Base-by-base conservation (phyloP, 2,329 filamentous ascomycete species). In the Monilinia polystroma region DNA sequence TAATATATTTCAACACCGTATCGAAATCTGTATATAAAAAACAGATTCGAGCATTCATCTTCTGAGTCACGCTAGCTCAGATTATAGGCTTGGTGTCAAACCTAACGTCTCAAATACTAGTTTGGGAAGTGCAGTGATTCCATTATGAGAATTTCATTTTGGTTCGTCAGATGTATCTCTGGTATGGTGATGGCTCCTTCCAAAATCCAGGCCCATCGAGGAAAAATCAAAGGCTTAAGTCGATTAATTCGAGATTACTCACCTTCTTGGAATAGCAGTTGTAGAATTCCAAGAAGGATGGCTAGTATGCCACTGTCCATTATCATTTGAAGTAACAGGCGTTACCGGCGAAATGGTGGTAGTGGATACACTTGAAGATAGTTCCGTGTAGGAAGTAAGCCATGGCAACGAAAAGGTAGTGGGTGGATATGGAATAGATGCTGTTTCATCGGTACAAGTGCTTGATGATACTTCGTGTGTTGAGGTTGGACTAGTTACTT, bases 231-330 rank as follows among this genome's bases (percentile, higher is more conserved):
- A 47, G 35, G 23, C 18, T 20, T 11, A 20, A 38, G 4, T 12
- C 7, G 10, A 41, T 23, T 12, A 6, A 41, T 16, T 26, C 16
- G 54, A 43, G 2, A 14, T 43, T 54, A n/a, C 32, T 66, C 20
- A 53, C 3, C 47, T 38, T 49, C 14, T 51, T 23, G 58, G 29
- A 8, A 64, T 59, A 14, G 29, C 29, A 29, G 43, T 52, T 11
- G 67, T 69, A 14, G 66, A 35, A 59, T 75, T 74, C 73, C 73
- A 75, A 47, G 70, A 47, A 43, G 74, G 70, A 60, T 76, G 75
- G 26, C 54, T 66, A 58, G 75, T 76, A 62, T 76, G 72, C 73
- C 75, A 76, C 70, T 72, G 69, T 3, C 73, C 75, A 67, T 75
- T 66, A 52, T 75, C 73, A 68, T 71, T 75, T 43, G 71, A 56